Conservation (phyloP, 2,329 filamentous ascomycete species). For the Alternaria dauci region DNA sequence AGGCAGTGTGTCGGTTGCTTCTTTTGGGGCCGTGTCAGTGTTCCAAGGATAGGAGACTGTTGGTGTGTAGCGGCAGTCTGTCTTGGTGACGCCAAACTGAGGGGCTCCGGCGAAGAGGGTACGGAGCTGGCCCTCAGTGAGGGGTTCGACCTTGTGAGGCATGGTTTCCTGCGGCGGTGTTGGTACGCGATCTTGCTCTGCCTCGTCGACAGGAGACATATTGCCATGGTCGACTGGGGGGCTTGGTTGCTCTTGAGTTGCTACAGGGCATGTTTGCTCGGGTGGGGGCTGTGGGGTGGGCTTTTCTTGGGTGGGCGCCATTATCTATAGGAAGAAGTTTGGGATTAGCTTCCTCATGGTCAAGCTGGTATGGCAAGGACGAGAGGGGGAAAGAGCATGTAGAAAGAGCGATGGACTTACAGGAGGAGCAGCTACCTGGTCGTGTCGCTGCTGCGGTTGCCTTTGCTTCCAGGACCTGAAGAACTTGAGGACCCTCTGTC, state of each 20-base stretch:
- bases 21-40: slow-evolving; percentile 64
- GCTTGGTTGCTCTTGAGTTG: slow-evolving; percentile 16
- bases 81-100: slow-evolving; percentile 71
- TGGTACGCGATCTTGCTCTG: slow-evolving; percentile 17
- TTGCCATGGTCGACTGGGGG: slow-evolving; percentile 23
- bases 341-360: slow-evolving; percentile 29
- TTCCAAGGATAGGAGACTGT: slow-evolving; percentile 74
- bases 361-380: slow-evolving; percentile 2
- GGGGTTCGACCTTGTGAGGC: slow-evolving; percentile 24
- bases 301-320: slow-evolving; percentile 16
- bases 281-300: slow-evolving; percentile 19
- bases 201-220: slow-evolving; percentile 17
- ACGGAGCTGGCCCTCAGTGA: slow-evolving; percentile 66
- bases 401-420: slow-evolving; percentile 10
- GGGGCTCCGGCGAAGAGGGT: slow-evolving; percentile 79
- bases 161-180: slow-evolving; percentile 24
- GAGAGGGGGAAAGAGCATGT: neutral
- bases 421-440: slow-evolving; percentile 32
- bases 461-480: slow-evolving; percentile 40
- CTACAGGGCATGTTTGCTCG: slow-evolving; percentile 25
- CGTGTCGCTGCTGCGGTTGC: slow-evolving; percentile 25
- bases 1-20: slow-evolving; percentile 64
- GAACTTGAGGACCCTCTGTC: slow-evolving; percentile 43
- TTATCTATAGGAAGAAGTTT: slow-evolving; percentile 26
- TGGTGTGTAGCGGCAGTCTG: slow-evolving; percentile 68